Percentiles rank a stretch among this genome's conserved stretches.
These are phyloP conservation scores for Flaveria trinervia DNA, from an alignment of 129 eudicot species.

Conservation along the genomic window DNA sequence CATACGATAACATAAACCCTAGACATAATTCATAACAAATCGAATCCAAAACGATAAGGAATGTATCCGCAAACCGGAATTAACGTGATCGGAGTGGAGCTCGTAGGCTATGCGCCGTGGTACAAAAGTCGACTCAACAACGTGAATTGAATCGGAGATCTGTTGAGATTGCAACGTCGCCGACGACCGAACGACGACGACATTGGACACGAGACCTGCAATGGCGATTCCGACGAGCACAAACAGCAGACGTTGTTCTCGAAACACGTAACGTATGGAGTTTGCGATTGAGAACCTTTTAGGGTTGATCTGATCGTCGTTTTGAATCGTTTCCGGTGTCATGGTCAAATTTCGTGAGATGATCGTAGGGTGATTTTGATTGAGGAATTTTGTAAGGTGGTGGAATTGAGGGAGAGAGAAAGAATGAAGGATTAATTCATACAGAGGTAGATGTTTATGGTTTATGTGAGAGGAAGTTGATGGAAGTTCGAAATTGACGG, in stretches of 20 bases:
- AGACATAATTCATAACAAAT: not conserved
- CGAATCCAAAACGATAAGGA: not conserved
- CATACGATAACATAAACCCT: conserved; percentile 25
- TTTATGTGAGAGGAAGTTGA: not conserved
- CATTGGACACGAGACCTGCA: conserved; percentile 40
- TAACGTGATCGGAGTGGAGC: conserved; percentile 31
- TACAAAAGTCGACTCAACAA: conserved; percentile 33
- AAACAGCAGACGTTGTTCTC: conserved; percentile 43
- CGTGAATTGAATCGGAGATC: conserved; percentile 20
- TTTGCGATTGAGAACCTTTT: conserved; percentile 23
- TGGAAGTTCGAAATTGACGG: conserved; percentile 39
- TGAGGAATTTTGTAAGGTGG: not conserved
- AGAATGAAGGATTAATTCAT: conserved; percentile 4
- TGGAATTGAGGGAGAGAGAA: not conserved
- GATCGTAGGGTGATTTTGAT: not conserved
- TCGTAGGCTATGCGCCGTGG: conserved; percentile 50
- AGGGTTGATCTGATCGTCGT: conserved; percentile 15
- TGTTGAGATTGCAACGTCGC: conserved; percentile 8
- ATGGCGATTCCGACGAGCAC: conserved; percentile 52
- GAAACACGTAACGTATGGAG: conserved; percentile 37
- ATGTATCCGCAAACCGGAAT: conserved; percentile 35
- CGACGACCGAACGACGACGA: conserved; percentile 33
- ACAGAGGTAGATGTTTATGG: conserved; percentile 20
- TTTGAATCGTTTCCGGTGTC: conserved; percentile 31
- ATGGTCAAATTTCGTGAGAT: conserved; percentile 7